Evolutionary conservation across 1,139 yeast species (phyloP).

Genomic region (Kodamaea fungicola): DNA sequence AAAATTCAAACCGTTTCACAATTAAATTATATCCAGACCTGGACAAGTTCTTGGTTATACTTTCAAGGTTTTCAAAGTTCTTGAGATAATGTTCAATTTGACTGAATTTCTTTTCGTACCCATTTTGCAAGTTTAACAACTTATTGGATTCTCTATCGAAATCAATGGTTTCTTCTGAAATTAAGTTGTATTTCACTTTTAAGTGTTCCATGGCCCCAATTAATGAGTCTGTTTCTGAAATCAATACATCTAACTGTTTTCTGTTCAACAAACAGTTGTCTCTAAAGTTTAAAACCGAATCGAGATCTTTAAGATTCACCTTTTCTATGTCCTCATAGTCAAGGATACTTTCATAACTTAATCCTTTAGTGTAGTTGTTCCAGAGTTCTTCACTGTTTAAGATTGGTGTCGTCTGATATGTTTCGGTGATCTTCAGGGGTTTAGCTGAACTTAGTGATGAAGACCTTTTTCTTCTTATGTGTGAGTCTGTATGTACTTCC

Average conservation of each 20-base stretch:
- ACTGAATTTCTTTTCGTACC: slow-evolving; percentile 40
- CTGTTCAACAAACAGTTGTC: slow-evolving; percentile 35
- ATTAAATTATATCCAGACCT: slow-evolving; percentile 63
- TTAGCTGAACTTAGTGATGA: no score
- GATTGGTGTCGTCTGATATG: no score
- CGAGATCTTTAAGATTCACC: slow-evolving; percentile 29
- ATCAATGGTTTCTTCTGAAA: slow-evolving; percentile 57
- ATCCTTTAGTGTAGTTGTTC: slow-evolving; percentile 28
- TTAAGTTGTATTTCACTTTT: slow-evolving; percentile 50
- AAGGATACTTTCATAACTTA: slow-evolving; percentile 37
- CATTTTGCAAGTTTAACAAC: slow-evolving; percentile 49
- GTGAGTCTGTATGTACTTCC: no score
- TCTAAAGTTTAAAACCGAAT: slow-evolving; percentile 36
- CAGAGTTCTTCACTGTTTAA: slow-evolving; percentile 19
- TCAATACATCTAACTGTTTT: slow-evolving; percentile 32
- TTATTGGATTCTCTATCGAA: slow-evolving; percentile 59
- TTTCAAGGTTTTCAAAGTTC: slow-evolving; percentile 68
- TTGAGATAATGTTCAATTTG: slow-evolving; percentile 53
- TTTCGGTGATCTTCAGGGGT: no score
- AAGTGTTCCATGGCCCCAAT: slow-evolving; percentile 41
- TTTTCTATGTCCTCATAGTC: slow-evolving; percentile 28
- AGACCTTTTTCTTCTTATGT: no score
- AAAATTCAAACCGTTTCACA: slow-evolving; percentile 34
- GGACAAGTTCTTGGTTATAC: slow-evolving; percentile 65
- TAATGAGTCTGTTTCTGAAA: slow-evolving; percentile 40